A percentile compares a stretch with the other conserved stretches of the same genome.
Conservation (phyloP, 2,329 filamentous ascomycete genomes). For the Ascochyta clinopodiicola region DNA sequence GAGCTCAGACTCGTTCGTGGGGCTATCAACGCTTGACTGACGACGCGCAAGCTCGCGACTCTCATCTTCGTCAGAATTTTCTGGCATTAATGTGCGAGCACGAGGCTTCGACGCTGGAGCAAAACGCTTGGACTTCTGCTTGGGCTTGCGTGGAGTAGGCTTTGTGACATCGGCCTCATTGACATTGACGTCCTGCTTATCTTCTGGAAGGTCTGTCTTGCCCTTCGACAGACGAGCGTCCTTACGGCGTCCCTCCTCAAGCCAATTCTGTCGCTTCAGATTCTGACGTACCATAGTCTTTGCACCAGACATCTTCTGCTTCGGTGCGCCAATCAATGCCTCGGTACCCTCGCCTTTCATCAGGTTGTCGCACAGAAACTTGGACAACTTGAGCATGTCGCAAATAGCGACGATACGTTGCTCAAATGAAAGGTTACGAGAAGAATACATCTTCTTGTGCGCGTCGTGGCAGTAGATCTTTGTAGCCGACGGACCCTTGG, state of each 20-base stretch:
- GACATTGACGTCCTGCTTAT: background rate
- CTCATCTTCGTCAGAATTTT: background rate
- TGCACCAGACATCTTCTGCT: conserved; percentile 9
- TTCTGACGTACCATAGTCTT: conserved; percentile 9
- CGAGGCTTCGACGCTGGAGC: background rate
- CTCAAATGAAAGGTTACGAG: conserved; percentile 11
- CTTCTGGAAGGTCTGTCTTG: background rate
- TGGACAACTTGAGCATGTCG: conserved; percentile 11
- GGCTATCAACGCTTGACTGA: background rate
- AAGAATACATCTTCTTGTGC: conserved; percentile 2
- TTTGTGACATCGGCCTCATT: background rate
- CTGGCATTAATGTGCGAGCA: background rate
- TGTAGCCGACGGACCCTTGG: conserved; percentile 4
- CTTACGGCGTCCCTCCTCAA: background rate
- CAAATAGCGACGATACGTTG: conserved; percentile 16
- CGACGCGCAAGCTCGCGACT: background rate
- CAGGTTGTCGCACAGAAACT: conserved; percentile 16
- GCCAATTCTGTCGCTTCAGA: conserved; percentile 7
- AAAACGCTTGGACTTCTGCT: background rate
- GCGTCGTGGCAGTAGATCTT: conserved; percentile 10
- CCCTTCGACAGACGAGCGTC: background rate
- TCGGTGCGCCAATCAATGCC: conserved; percentile 1
- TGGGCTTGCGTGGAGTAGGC: background rate
- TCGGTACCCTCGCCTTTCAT: conserved; percentile 20
- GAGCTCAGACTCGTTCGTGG: background rate